Conservation (phyloP, 2,329 filamentous ascomycete genomes). For the Dothideomycetes sp. region DNA sequence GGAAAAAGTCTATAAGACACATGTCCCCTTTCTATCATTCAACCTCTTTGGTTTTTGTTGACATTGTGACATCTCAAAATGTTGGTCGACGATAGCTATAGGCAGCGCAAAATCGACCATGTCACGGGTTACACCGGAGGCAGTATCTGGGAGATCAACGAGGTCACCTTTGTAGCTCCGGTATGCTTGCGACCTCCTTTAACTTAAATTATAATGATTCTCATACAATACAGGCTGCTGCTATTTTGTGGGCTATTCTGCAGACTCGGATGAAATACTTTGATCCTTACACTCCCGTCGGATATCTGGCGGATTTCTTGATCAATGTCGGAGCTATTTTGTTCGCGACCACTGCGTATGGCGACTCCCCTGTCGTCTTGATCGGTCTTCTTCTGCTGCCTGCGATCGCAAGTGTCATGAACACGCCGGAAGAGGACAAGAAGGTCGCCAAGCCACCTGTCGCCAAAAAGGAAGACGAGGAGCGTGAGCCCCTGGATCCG, state of each 20-base stretch:
- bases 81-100: constrained; percentile 46
- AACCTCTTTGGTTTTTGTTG: constrained; percentile 2
- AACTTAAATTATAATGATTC: constrained; percentile 5
- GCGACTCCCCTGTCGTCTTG: constrained; percentile 61
- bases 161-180: constrained; percentile 72
- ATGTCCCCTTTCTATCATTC: neutral
- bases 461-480: constrained; percentile 11
- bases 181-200: constrained; percentile 41
- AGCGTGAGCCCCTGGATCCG: constrained; percentile 27
- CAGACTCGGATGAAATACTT: constrained; percentile 81
- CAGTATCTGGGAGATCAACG: constrained; percentile 73
- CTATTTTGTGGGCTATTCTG: constrained; percentile 79
- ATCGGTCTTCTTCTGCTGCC: constrained; percentile 64
- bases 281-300: constrained; percentile 56
- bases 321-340: constrained; percentile 76
- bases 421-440: constrained; percentile 15
- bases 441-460: constrained; percentile 13
- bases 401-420: constrained; percentile 39
- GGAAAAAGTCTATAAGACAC: neutral
- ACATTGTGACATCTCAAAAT: constrained; percentile 5
- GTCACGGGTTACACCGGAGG: constrained; percentile 86
- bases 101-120: constrained; percentile 86
- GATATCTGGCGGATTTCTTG: constrained; percentile 69
- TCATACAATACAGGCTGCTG: constrained; percentile 51
- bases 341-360: constrained; percentile 78